phyloP scores from a whole-genome alignment of 495 filamentous ascomycete genomes.

The Xylaria sp. region DNA sequence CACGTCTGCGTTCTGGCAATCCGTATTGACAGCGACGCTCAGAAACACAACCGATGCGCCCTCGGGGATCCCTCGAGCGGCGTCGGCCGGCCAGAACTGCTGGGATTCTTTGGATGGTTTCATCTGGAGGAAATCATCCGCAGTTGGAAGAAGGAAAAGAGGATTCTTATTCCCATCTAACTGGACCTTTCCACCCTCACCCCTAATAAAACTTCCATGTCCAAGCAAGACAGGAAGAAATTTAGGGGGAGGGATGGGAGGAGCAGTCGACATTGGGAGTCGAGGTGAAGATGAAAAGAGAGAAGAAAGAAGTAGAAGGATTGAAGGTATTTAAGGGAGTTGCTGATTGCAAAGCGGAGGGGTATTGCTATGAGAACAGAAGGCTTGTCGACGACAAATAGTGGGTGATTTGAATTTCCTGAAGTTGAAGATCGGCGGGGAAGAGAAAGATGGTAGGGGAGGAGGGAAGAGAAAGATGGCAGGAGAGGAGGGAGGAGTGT shows the following conservation, averaged over 20 bases:
- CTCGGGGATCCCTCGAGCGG: not conserved
- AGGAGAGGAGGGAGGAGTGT: not conserved
- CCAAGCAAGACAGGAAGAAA: slow-evolving; percentile 16
- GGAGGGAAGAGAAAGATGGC: not conserved
- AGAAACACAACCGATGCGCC: slow-evolving; percentile 15
- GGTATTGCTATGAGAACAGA: not conserved
- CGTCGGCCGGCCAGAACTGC: slow-evolving; percentile 7
- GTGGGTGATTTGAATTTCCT: not conserved
- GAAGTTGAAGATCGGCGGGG: not conserved
- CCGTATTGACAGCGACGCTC: slow-evolving; percentile 2
- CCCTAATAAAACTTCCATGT: slow-evolving; percentile 2
- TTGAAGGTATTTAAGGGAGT: not conserved
- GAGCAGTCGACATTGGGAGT: not conserved
- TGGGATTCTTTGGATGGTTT: slow-evolving; percentile 11
- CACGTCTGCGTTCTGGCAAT: not conserved
- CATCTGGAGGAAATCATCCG: slow-evolving; percentile 10
- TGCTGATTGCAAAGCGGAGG: not conserved
- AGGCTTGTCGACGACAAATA: not conserved
- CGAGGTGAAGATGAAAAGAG: not conserved
- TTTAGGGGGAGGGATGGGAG: not conserved
- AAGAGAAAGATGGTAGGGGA: not conserved
- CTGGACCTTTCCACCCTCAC: not conserved
- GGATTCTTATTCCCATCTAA: not conserved
- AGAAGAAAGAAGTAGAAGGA: not conserved
- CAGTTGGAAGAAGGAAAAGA: not conserved